A percentile compares a stretch with the other conserved stretches of the same genome.
phyloP scores from a whole-genome alignment of 2,329 filamentous ascomycete genomes.

The Camptophora hylomeconis region DNA sequence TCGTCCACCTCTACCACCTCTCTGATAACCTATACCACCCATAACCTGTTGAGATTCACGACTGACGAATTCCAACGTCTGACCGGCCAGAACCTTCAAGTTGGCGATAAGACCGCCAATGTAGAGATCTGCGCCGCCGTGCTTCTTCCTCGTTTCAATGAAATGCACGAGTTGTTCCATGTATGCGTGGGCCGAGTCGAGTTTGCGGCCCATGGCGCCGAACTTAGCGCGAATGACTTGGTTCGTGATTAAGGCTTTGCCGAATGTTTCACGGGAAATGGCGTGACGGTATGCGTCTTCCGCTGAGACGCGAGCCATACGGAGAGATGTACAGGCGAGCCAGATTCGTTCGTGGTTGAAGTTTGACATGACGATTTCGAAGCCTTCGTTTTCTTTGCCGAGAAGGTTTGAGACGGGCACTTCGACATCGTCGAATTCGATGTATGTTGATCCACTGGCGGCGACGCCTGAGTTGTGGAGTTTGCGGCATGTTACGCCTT shows the following conservation, averaged over 20 bases:
- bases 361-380: slow-evolving; percentile 20
- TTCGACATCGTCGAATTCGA: slow-evolving; percentile 73
- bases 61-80: slow-evolving; percentile 6
- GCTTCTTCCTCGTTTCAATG: slow-evolving; percentile 4
- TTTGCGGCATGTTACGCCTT: slow-evolving; percentile 89
- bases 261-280: slow-evolving; percentile 41
- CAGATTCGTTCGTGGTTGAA: slow-evolving; percentile 49
- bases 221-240: slow-evolving; percentile 46
- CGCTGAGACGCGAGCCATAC: slow-evolving; percentile 43
- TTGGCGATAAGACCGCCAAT: slow-evolving; percentile 3
- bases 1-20: slow-evolving; percentile 8
- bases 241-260: slow-evolving; percentile 41
- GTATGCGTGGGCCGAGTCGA: slow-evolving; percentile 46
- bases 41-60: slow-evolving; percentile 9
- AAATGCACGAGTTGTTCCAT: slow-evolving; percentile 43
- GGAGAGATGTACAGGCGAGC: slow-evolving; percentile 43
- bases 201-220: slow-evolving; percentile 37
- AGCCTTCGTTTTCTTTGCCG: slow-evolving; percentile 50
- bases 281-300: slow-evolving; percentile 42
- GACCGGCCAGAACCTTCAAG: slow-evolving; percentile 6
- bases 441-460: slow-evolving; percentile 59
- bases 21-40: slow-evolving; percentile 9
- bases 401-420: slow-evolving; percentile 79
- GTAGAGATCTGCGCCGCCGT: slow-evolving; percentile 4
- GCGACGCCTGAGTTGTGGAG: slow-evolving; percentile 98